phyloP scores from a whole-genome alignment of 257 asterid species.

The Oldenlandia corymbosa region DNA sequence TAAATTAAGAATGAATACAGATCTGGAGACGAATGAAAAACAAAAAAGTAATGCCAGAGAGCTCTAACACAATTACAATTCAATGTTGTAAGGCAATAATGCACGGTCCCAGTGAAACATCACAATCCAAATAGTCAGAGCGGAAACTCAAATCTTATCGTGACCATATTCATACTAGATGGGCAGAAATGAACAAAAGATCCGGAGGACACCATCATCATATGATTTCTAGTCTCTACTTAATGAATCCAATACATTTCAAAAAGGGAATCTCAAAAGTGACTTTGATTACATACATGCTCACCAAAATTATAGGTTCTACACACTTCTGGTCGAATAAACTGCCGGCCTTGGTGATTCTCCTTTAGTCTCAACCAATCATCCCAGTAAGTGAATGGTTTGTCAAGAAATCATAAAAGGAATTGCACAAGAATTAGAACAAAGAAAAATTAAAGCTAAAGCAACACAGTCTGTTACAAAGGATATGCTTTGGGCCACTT shows the following conservation, averaged over 20 bases:
- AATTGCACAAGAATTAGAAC: slow-evolving; percentile 2
- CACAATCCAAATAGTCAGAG: background rate
- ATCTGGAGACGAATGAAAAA: background rate
- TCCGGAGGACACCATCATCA: background rate
- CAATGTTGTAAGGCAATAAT: background rate
- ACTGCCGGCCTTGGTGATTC: slow-evolving; percentile 84
- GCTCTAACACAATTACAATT: background rate
- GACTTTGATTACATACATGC: slow-evolving; percentile 56
- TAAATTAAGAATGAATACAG: background rate
- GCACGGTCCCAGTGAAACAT: background rate
- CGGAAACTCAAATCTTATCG: background rate
- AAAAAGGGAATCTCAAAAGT: background rate
- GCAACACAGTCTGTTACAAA: slow-evolving; percentile 20
- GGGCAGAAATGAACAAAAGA: background rate
- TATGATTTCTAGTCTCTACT: no score
- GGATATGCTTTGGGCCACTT: slow-evolving; percentile 99
- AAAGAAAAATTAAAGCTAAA: background rate
- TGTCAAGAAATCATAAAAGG: slow-evolving; percentile 67
- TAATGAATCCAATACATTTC: no score
- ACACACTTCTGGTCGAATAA: slow-evolving; percentile 98
- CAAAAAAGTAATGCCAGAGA: background rate
- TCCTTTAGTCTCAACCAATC: slow-evolving; percentile 95
- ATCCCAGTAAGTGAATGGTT: slow-evolving; percentile 87
- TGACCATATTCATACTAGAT: background rate
- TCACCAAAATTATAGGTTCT: slow-evolving; percentile 96